These are phyloP conservation scores for Phytopythium helicoides DNA, from an alignment of 352 stramenopile species.

Conservation along the genomic window DNA sequence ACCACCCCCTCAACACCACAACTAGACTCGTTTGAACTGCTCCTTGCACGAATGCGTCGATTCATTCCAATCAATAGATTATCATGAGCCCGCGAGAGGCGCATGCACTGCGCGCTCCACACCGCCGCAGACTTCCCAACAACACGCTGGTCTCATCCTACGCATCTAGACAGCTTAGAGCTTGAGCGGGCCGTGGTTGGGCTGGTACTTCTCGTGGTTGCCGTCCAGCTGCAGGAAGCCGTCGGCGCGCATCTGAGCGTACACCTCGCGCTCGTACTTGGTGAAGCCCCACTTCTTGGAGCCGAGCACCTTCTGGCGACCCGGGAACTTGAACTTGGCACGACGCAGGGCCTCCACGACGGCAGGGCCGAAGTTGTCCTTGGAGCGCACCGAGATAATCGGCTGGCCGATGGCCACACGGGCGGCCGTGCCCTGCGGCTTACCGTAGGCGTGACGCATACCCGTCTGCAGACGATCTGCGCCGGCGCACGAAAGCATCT, in stretches of 20 bases:
- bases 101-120: not conserved
- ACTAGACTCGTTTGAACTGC: too few relatives aligned
- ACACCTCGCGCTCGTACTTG: slow-evolving; percentile 98
- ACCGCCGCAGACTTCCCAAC: too few relatives aligned
- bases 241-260: slow-evolving; percentile 94
- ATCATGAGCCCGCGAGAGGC: slow-evolving; percentile 5
- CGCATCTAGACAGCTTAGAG: slow-evolving; percentile 36
- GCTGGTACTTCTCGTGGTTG: slow-evolving; percentile 98
- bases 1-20: too few relatives aligned
- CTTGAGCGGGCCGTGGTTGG: slow-evolving; percentile 81
- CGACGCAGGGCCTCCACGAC: slow-evolving; percentile 98
- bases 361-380: slow-evolving; percentile 93
- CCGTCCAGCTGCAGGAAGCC: slow-evolving; percentile 94
- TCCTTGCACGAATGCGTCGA: slow-evolving; percentile 4
- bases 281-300: slow-evolving; percentile 99
- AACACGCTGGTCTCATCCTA: too few relatives aligned
- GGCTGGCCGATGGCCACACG: slow-evolving; percentile 99
- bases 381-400: slow-evolving; percentile 96
- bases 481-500: slow-evolving; percentile 99
- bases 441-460: slow-evolving; percentile 99
- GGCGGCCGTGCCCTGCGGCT: slow-evolving; percentile 97
- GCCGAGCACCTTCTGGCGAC: slow-evolving; percentile 99
- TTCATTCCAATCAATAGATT: slow-evolving; percentile 10
- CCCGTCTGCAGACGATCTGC: slow-evolving; percentile 97
- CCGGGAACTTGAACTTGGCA: slow-evolving; percentile 99